Conservation (phyloP, 768 basidiomycete species). For the Arthromyces matolae region DNA sequence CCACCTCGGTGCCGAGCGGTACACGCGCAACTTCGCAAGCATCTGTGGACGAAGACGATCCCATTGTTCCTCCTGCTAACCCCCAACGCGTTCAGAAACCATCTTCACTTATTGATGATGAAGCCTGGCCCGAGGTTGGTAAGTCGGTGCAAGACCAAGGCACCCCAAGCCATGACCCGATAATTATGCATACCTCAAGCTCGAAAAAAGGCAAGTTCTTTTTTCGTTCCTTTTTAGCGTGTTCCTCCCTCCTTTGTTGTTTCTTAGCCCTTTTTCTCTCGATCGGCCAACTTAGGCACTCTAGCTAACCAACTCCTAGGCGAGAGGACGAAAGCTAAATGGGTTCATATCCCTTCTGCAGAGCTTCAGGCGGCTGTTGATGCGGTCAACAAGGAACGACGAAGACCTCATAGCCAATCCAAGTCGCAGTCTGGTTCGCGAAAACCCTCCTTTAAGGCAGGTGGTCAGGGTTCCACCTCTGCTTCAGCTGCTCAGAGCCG, state of each 20-base stretch:
- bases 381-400: conserved; percentile 19
- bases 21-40: conserved; percentile 10
- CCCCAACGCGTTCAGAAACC: conserved; percentile 15
- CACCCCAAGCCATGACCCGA: conserved; percentile 4
- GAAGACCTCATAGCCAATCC: conserved; percentile 9
- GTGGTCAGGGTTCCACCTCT: conserved; percentile 6
- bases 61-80: conserved; percentile 41
- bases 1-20: conserved; percentile 13
- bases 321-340: conserved; percentile 61
- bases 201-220: conserved; percentile 27
- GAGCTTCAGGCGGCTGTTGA: conserved; percentile 56
- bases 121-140: conserved; percentile 45
- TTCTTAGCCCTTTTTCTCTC: not conserved
- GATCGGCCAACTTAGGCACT: not conserved
- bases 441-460: not conserved
- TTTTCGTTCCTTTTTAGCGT: not conserved
- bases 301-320: conserved; percentile 23
- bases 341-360: conserved; percentile 54
- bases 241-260: conserved; percentile 1
- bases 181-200: conserved; percentile 6
- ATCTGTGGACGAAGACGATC: conserved; percentile 30
- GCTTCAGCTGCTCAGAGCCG: conserved; percentile 17
- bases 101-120: conserved; percentile 30
- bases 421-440: conserved; percentile 12
- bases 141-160: conserved; percentile 22